phyloP scores from a whole-genome alignment of 2,329 filamentous ascomycete genomes.

The Thermoascus crustaceus region DNA sequence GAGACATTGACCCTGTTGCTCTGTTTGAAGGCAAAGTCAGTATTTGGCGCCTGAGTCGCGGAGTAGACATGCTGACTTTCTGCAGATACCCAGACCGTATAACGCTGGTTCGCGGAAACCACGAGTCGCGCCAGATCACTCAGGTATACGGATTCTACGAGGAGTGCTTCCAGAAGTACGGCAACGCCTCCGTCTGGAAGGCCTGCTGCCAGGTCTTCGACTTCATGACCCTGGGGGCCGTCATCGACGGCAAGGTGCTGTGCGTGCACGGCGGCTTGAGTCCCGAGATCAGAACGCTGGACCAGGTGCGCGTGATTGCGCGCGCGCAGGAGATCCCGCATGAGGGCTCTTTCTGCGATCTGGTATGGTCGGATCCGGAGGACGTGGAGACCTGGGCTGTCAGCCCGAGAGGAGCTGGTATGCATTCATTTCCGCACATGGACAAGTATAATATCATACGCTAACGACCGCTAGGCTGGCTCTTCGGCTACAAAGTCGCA shows the following conservation, averaged over 20 bases:
- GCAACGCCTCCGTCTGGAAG: constrained; percentile 71
- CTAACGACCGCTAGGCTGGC: constrained; percentile 36
- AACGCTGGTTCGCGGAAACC: constrained; percentile 65
- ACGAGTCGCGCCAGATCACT: constrained; percentile 69
- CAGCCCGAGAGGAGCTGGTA: constrained; percentile 58
- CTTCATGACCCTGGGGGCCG: constrained; percentile 64
- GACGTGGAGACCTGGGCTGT: constrained; percentile 64
- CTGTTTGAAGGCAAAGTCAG: constrained; percentile 63
- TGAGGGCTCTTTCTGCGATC: constrained; percentile 67
- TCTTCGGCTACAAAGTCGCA: constrained; percentile 64
- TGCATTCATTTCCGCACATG: constrained; percentile 17
- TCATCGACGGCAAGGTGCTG: constrained; percentile 66
- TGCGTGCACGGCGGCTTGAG: constrained; percentile 66
- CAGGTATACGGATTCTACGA: constrained; percentile 75
- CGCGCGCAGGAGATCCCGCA: constrained; percentile 69
- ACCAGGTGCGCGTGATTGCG: constrained; percentile 67
- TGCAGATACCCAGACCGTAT: constrained; percentile 61
- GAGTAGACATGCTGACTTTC: constrained; percentile 4
- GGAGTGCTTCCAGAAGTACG: constrained; percentile 69
- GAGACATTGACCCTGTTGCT: constrained; percentile 66
- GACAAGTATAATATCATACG: neutral
- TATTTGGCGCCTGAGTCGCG: constrained; percentile 6
- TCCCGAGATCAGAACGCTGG: constrained; percentile 64
- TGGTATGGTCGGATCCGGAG: constrained; percentile 70
- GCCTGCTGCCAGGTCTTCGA: constrained; percentile 72